Evolutionary conservation across 805 yeast species (phyloP).

Genomic region (Candida orba): DNA sequence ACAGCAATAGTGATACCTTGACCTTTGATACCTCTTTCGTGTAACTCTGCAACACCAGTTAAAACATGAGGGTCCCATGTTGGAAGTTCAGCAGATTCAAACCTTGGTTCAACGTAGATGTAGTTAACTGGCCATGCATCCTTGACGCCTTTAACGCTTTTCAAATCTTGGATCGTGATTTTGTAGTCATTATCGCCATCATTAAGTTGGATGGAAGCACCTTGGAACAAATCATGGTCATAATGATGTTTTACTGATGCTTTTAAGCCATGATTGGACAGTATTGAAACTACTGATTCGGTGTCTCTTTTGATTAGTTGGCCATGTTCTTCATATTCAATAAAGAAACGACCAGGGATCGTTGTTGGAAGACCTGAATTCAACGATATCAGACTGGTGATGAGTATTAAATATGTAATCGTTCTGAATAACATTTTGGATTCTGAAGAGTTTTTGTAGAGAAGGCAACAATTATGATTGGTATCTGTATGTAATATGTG

Average conservation of each 20-base stretch:
- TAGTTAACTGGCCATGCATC: conserved; percentile 11
- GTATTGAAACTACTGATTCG: background rate
- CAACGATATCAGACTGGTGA: no score
- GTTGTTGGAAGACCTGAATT: no score
- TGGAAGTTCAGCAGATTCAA: background rate
- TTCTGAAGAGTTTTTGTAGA: no score
- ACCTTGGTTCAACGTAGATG: conserved; percentile 2
- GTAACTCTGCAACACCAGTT: conserved; percentile 7
- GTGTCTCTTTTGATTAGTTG: conserved; percentile 4
- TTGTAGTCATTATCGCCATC: background rate
- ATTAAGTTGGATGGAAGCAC: conserved; percentile 7
- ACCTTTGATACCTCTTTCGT: conserved; percentile 7
- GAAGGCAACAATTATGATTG: no score
- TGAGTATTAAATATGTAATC: no score
- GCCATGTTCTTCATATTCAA: conserved; percentile 7
- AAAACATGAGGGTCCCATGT: conserved; percentile 7
- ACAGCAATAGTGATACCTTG: conserved; percentile 6
- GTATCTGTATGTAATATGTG: no score
- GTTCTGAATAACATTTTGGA: no score
- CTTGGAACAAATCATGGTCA: conserved; percentile 10
- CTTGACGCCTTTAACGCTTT: conserved; percentile 4
- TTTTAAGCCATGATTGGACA: conserved; percentile 4
- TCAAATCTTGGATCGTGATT: conserved; percentile 10
- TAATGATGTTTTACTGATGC: conserved; percentile 5
- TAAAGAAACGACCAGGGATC: conserved; percentile 10